Percentiles rank a stretch among this genome's conserved stretches.
Evolutionary conservation across 306 rosid genomes (phyloP).

Genomic region (Pueraria montana): DNA sequence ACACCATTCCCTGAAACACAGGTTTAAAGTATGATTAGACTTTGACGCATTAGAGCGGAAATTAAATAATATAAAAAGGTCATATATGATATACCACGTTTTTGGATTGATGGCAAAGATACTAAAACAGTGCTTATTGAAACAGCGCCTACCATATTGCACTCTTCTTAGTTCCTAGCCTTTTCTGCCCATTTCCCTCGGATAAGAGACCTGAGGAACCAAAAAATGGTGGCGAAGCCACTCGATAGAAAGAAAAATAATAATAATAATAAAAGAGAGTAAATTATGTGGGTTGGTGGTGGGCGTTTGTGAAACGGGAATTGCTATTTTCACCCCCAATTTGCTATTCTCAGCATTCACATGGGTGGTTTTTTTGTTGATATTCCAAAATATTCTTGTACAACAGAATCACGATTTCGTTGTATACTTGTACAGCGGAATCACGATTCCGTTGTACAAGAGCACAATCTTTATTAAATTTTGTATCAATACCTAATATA

Average conservation of each 20-base stretch:
- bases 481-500: no score
- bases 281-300: no score
- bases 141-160: constrained; percentile 52
- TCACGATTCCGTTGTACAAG: no score
- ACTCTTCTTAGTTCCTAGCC: not conserved
- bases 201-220: constrained; percentile 48
- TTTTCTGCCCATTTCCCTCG: not conserved
- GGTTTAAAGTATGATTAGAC: constrained; percentile 14
- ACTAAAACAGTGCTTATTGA: constrained; percentile 38
- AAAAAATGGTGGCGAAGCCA: constrained; percentile 15
- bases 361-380: no score
- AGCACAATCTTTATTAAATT: no score
- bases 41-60: not conserved
- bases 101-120: constrained; percentile 42
- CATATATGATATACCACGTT: constrained; percentile 48
- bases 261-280: no score
- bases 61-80: not conserved
- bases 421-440: no score
- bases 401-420: no score
- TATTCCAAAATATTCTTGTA: no score
- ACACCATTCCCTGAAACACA: constrained; percentile 46
- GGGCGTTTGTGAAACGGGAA: no score
- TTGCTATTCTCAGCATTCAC: no score
- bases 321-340: no score
- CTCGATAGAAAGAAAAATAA: not conserved